Conservation (phyloP, 75 land plant genomes). For the Chamaecyparis obtusa region DNA sequence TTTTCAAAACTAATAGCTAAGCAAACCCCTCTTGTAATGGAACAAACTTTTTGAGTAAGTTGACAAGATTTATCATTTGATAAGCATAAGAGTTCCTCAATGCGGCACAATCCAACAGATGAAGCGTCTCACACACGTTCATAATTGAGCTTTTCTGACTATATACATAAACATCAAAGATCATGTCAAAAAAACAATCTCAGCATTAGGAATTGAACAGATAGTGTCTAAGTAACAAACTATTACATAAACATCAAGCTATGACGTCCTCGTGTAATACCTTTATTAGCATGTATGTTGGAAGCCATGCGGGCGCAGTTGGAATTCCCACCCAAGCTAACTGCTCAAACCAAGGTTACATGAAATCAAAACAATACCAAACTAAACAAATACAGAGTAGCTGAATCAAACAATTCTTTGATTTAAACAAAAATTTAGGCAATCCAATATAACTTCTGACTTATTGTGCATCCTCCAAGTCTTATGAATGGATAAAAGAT, state of each 20-base stretch:
- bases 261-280: constrained; percentile 19
- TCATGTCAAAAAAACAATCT: not conserved
- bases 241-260: not conserved
- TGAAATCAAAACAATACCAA: not conserved
- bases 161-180: constrained; percentile 4
- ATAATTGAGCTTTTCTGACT: constrained; percentile 59
- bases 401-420: not conserved
- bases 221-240: not conserved
- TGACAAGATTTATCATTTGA: not conserved
- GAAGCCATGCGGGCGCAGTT: constrained; percentile 95
- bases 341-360: constrained; percentile 28
- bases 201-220: not conserved
- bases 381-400: not conserved
- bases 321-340: constrained; percentile 91
- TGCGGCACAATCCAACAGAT: not conserved
- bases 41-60: not conserved
- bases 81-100: not conserved
- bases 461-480: not conserved
- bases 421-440: not conserved
- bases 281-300: constrained; percentile 93
- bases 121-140: constrained; percentile 33
- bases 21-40: not conserved
- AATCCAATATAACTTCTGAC: not conserved
- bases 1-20: not conserved
- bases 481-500: not conserved